A percentile compares a stretch with the other conserved stretches of the same genome.
Evolutionary conservation across 208 protist genomes (phyloP).

Genomic region (Blastocrithidia nonstop): DNA sequence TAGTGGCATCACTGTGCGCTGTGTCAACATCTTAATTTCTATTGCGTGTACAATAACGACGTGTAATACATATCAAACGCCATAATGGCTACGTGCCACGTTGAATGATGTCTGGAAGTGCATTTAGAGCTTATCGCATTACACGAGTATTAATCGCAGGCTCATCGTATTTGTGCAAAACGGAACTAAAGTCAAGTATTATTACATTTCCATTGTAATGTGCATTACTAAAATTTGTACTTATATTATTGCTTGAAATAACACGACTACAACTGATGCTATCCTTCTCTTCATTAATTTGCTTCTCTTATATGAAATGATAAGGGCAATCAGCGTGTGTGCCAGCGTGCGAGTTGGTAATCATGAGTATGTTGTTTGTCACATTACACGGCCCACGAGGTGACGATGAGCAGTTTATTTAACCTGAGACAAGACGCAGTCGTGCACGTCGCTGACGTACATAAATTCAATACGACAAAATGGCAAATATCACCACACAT

Average conservation of each 20-base stretch:
- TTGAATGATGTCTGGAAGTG: conserved; percentile 4
- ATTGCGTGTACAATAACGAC: neutral
- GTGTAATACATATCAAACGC: conserved; percentile 36
- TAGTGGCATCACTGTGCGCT: neutral
- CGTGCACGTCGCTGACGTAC: too few species aligned
- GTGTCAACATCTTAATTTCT: neutral
- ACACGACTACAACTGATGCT: too few species aligned
- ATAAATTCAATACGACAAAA: too few species aligned
- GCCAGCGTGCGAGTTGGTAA: conserved; percentile 59
- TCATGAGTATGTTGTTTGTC: conserved; percentile 18
- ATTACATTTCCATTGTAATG: conserved; percentile 55
- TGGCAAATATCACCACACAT: too few species aligned
- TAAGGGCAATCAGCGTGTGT: conserved; percentile 57
- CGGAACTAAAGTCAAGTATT: conserved; percentile 23
- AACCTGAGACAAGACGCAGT: conserved; percentile 11
- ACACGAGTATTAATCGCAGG: conserved; percentile 22
- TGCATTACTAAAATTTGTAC: conserved; percentile 33
- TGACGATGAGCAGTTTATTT: conserved; percentile 22
- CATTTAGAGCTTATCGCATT: conserved; percentile 12
- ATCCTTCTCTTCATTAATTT: conserved; percentile 6
- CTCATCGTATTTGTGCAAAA: conserved; percentile 8
- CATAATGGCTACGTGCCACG: conserved; percentile 12
- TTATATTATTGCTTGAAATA: too few species aligned
- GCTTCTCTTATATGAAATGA: conserved; percentile 28
- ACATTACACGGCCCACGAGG: conserved; percentile 29